Evolutionary conservation across 345 rosid species (phyloP).

Genomic region (Hibiscus tridactylites): DNA sequence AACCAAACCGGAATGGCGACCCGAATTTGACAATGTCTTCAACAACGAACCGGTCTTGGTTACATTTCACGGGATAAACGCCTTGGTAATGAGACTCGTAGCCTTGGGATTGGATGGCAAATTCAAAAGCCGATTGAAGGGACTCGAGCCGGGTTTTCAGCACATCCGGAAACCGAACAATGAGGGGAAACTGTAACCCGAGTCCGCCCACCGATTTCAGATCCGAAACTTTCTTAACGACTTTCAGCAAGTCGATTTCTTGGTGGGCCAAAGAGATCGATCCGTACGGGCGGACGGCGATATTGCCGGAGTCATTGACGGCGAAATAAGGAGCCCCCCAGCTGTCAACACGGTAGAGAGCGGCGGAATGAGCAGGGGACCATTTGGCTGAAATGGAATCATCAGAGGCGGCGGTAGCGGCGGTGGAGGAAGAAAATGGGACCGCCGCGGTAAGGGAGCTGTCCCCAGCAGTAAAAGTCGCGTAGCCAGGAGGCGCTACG

Average conservation of each 20-base stretch:
- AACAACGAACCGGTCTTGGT: slow-evolving; percentile 81
- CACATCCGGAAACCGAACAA: slow-evolving; percentile 70
- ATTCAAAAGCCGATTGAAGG: slow-evolving; percentile 67
- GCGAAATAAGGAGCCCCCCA: slow-evolving; percentile 98
- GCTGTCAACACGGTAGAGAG: slow-evolving; percentile 59
- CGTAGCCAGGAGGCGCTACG: slow-evolving; percentile 52
- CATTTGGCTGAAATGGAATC: slow-evolving; percentile 29
- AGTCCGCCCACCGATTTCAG: slow-evolving; percentile 67
- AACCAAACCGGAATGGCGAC: slow-evolving; percentile 61
- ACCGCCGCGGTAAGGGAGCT: slow-evolving; percentile 32
- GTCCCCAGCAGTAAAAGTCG: slow-evolving; percentile 37
- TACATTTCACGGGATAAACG: slow-evolving; percentile 92
- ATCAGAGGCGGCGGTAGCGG: background rate
- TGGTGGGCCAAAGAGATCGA: slow-evolving; percentile 54
- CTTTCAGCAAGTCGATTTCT: slow-evolving; percentile 70
- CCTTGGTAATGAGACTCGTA: slow-evolving; percentile 84
- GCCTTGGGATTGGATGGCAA: slow-evolving; percentile 46
- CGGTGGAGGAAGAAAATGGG: slow-evolving; percentile 20
- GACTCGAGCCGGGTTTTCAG: slow-evolving; percentile 75
- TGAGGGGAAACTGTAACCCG: slow-evolving; percentile 73
- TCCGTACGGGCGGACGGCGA: slow-evolving; percentile 69
- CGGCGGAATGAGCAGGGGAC: slow-evolving; percentile 59
- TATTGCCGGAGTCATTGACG: slow-evolving; percentile 60
- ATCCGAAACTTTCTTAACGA: slow-evolving; percentile 74
- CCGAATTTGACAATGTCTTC: slow-evolving; percentile 85